These are phyloP conservation scores for Roridomyces roridus DNA, from an alignment of 768 basidiomycete genomes.

Conservation along the genomic window DNA sequence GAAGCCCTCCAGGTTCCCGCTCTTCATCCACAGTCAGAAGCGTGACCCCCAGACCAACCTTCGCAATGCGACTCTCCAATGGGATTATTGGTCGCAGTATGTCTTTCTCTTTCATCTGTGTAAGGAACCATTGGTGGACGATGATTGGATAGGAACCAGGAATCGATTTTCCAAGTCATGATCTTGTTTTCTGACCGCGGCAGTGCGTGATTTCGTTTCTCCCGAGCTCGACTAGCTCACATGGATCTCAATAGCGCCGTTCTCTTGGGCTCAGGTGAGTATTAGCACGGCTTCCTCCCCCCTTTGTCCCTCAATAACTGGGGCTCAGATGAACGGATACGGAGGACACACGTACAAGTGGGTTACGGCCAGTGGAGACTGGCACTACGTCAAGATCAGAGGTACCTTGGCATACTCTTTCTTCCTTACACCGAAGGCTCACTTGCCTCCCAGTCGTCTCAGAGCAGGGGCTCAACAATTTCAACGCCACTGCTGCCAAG, in stretches of 20 bases:
- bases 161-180: conserved; percentile 22
- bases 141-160: conserved; percentile 17
- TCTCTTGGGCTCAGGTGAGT: conserved; percentile 25
- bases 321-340: conserved; percentile 26
- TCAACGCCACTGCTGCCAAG: conserved; percentile 15
- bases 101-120: neutral
- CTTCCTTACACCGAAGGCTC: no score
- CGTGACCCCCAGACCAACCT: conserved; percentile 23
- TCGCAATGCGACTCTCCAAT: conserved; percentile 13
- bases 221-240: no score
- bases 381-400: conserved; percentile 23
- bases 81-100: conserved; percentile 28
- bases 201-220: conserved; percentile 4
- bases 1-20: conserved; percentile 9
- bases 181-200: conserved; percentile 22
- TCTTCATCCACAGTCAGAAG: conserved; percentile 25
- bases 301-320: no score
- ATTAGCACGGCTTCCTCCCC: no score
- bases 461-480: conserved; percentile 16
- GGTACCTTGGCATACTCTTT: no score
- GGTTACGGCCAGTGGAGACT: conserved; percentile 12
- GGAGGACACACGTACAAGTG: conserved; percentile 25
- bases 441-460: neutral
- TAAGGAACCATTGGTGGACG: neutral
- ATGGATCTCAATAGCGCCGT: no score